Base-by-base conservation (phyloP, 306 rosid species). In the Adenanthera pavonina region DNA sequence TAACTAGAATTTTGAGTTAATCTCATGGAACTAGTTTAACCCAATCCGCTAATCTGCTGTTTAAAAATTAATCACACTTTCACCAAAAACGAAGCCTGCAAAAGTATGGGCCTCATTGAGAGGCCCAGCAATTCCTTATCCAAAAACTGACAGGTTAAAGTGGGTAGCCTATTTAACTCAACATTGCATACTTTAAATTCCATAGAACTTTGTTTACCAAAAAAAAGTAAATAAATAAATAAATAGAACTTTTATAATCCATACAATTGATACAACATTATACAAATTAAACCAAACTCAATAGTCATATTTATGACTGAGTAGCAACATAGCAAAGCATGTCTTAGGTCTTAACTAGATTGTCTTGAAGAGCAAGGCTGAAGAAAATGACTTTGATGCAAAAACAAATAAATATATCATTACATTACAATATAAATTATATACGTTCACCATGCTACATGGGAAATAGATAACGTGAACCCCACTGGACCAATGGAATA, bases 321-420 rank as follows among this genome's bases (percentile, higher is more conserved):
- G 54, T 13, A 49, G 16, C 14, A 49, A 49, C 14, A 49, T 49
- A 49, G 17, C 54, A 49, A 12, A 49, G 14, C 51, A 46, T 49
- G 16, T 49, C 54, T 13, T 2, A 57, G 4, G 8, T 1, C 33
- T n/a, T 9, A 57, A 36, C 2, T 65, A 5, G 25, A 65, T 65
- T 65, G 47, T 15, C 69, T 5, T 13, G 44, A 11, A 72, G 56
- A 30, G 35, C 57, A 79, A 62, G 38, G 62, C 59, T 17, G 57
- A 70, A 79, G 36, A 83, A 38, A 80, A 72, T 20, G 47, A 35
- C 9, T 36, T 38, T 34, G 69, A 33, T 30, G 51, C 61, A 78
- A 71, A 77, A 84, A 77, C 56, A 20, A 89, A 83, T 76, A 81
- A 75, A 88, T 80, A 67, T 74, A 82, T 82, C 60, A 71, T 86